Conservation (phyloP, 2,329 filamentous ascomycete genomes). For the Sphaceloma murrayae region DNA sequence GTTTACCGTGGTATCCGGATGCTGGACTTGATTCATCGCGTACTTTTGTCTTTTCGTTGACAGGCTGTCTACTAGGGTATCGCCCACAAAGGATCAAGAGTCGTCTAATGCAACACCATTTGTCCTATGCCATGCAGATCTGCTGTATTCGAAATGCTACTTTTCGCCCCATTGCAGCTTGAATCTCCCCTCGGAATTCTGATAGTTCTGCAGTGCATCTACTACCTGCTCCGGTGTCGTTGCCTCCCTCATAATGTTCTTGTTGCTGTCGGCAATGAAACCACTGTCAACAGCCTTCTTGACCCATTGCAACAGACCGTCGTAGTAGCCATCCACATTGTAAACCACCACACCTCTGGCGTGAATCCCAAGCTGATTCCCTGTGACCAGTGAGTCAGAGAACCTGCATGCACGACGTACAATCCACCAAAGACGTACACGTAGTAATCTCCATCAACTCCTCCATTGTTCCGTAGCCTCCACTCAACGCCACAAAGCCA, state of each 20-base stretch:
- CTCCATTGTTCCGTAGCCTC: slow-evolving; percentile 91
- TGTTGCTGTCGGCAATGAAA: slow-evolving; percentile 64
- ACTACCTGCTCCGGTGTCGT: slow-evolving; percentile 63
- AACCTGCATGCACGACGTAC: too few species aligned
- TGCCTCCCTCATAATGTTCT: slow-evolving; percentile 69
- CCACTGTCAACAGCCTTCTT: slow-evolving; percentile 62
- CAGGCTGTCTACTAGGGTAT: neutral
- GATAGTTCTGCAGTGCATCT: slow-evolving; percentile 60
- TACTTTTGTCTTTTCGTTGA: neutral
- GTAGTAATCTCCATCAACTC: slow-evolving; percentile 86
- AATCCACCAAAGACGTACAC: slow-evolving; percentile 39
- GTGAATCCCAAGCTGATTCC: slow-evolving; percentile 90
- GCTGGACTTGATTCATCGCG: neutral
- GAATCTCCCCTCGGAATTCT: slow-evolving; percentile 63
- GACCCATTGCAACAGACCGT: slow-evolving; percentile 77
- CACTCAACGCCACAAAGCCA: slow-evolving; percentile 80
- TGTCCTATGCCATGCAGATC: too few species aligned
- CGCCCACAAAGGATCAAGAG: neutral
- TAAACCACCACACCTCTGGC: slow-evolving; percentile 65
- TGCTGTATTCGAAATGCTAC: slow-evolving; percentile 33
- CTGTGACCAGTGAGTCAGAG: too few species aligned
- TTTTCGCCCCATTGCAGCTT: slow-evolving; percentile 72
- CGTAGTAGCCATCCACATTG: slow-evolving; percentile 88
- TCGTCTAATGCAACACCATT: neutral
- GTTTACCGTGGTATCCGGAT: too few species aligned